Base-by-base conservation (phyloP, 345 rosid genomes). In the Linum lewisii region DNA sequence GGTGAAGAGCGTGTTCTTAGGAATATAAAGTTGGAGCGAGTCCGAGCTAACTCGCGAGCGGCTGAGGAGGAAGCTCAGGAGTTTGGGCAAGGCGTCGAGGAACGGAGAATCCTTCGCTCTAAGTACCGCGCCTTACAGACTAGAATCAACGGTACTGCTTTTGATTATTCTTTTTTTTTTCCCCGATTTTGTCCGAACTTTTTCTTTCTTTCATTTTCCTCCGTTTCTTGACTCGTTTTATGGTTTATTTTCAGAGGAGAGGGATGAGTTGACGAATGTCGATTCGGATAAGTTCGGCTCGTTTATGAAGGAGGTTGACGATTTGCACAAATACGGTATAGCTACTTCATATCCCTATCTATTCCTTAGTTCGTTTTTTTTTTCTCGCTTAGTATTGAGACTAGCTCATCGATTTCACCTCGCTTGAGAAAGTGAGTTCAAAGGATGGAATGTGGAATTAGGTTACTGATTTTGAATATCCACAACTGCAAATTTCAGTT, bases 81-180 rank as follows among this genome's bases (percentile, higher is more conserved):
- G 23, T 9, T 15, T 21, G 24, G 21, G 15, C 56, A 52, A 24
- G 56, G 25, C 25, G 24, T 20, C 24, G 56, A 20, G 24, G 78
- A 75, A n/a, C 80, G 90, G 51, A 75, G 96, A 20, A 70, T 70
- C 66, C 85, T 91, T 15, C 80, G 96, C 44, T 88, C 96, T n/a
- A 75, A 80, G 62, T 91, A 88, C 62, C 95, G 73, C 56, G 80
- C 75, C 16, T 67, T 88, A 1, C 70, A 62, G 19, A 73, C 64
- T 69, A 75, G 72, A 69, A 85, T 91, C 62, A 84, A 64, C 23
- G 92, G 96, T 90, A 34, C 5, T 3, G 3, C 32, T 1, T 6
- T 7, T 24, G 2, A 25, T 0, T 10, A 38, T 26, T 22, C 21
- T 3, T 21, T 52, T 53, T 44, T 59, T 2, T 21, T 57, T 37